Evolutionary conservation across 208 protist species (phyloP), one percentile per base, ranked within the genome.

Genomic region (Histomonas meleagridis): DNA sequence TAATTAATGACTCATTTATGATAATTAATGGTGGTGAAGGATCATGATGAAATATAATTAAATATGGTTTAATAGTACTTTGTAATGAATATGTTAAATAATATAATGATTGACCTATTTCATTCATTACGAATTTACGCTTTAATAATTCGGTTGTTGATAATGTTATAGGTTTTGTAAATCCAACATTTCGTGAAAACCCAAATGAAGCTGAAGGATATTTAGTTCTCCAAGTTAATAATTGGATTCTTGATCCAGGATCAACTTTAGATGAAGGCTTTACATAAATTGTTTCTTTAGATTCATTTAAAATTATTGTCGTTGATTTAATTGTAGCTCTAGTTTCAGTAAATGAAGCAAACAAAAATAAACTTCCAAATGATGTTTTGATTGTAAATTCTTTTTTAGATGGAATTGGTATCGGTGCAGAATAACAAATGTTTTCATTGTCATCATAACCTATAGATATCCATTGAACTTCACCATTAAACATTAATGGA

Each of bases 61-160:
- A 26, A 46, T 86, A 18, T 38, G 76, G 76, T 57, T 86, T 46
- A 57, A 46, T 43, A 2, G 43, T 55, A 7, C 23, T 53, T 49
- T 86, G 76, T n/a, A 86, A 26, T 12, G 40, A 53, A 55, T 86
- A 86, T 38, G 76, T 86, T 0, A 86, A n/a, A 38, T 86, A 86
- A 38, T 14, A 51, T 21, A 46, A 55, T 57, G 26, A 40, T 55
- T 43, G 46, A 26, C 40, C 16, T 18, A 46, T 2, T 38, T 51
- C 28, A n/a, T 51, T n/a, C 76, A 43, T n/a, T 1, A 86, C 14
- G 55, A 65, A 86, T 38, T n/a, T 48, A 38, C 76, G 26, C 5
- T 51, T 86, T 16, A 51, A 86, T 38, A 51, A 32, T 26, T 46
- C 46, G 38, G 51, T 86, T 51, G 40, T 26, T 38, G 23, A 18